Base-by-base conservation (phyloP, 352 stramenopile species). In the Saprolegnia parasitica region DNA sequence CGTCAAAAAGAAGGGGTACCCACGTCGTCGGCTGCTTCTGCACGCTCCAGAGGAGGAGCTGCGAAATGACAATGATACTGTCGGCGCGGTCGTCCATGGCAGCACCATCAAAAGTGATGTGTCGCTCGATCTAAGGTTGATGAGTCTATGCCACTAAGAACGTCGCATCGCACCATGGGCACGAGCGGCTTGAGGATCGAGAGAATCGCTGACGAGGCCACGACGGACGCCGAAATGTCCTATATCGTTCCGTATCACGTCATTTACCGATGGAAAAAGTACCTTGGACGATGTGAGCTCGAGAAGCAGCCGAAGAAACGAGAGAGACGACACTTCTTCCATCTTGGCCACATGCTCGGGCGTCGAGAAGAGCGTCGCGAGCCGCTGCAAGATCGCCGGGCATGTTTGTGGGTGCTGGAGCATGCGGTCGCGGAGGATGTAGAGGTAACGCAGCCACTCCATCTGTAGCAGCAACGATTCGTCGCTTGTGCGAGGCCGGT, bases 361-460 rank as follows among this genome's bases (percentile, higher is more conserved):
- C 15, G 11, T 39, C n/a, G 35, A 21, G 35, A 70, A 70, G 18
- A 70, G n/a, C 29, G 20, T 4, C 4, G 45, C 20, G 13, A 70
- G 40, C 15, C 50, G 54, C 15, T 49, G 42, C 13, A 70, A 24
- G 29, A 70, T 60, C 21, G n/a, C 47, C n/a, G 63, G 29, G 21
- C 63, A 70, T 4, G 49, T 45, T 16, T 42, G 29, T n/a, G 63
- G 63, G 20, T 55, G 52, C 29, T 70, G 63, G 6, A 70, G n/a
- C 26, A 70, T 70, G 16, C 63, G 63, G 54, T 70, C 63, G 13
- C 63, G 49, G 13, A 70, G 23, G 26, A 70, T 10, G 37, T 70
- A 61, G 16, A 70, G 54, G 63, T 70, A 70, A 5, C 63, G 49
- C 23, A 62, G 8, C 63, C 63, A 70, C 21, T 70, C 63, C 46